Evolutionary conservation across 1,284 basidiomycete genomes (phyloP).

Genomic region (Naganishia sp.): DNA sequence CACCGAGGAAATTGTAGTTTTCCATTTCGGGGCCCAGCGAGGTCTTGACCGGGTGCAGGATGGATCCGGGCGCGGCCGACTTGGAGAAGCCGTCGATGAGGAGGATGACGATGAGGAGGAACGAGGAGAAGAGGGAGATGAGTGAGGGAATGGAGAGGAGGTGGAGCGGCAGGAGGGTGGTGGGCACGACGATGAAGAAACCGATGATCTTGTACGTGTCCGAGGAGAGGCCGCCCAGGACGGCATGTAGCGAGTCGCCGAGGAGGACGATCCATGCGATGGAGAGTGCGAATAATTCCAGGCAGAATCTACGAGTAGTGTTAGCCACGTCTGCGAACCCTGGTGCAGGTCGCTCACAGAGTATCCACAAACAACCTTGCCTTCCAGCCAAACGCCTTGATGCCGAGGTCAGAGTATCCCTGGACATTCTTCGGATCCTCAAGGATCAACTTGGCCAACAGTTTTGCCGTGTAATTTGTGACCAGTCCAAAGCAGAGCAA

Average conservation of each 20-base stretch:
- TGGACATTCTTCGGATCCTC: slow-evolving; percentile 65
- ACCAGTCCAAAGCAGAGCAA: slow-evolving; percentile 76
- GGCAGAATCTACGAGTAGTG: slow-evolving; percentile 61
- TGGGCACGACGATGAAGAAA: slow-evolving; percentile 72
- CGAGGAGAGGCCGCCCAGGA: slow-evolving; percentile 67
- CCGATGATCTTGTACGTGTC: slow-evolving; percentile 75
- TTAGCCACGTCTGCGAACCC: not conserved
- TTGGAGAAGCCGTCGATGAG: slow-evolving; percentile 83
- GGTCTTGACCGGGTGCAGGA: slow-evolving; percentile 74
- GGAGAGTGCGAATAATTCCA: slow-evolving; percentile 76
- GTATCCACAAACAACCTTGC: slow-evolving; percentile 57
- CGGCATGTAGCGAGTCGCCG: slow-evolving; percentile 75
- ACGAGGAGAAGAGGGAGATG: slow-evolving; percentile 75
- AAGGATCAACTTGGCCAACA: slow-evolving; percentile 73
- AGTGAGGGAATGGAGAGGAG: slow-evolving; percentile 82
- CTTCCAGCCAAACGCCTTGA: slow-evolving; percentile 76
- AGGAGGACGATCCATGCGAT: slow-evolving; percentile 82
- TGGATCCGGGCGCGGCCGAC: slow-evolving; percentile 73
- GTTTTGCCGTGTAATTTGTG: slow-evolving; percentile 88
- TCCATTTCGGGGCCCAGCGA: slow-evolving; percentile 62
- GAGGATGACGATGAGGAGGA: slow-evolving; percentile 76
- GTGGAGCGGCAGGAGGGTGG: slow-evolving; percentile 77
- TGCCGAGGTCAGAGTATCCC: slow-evolving; percentile 86
- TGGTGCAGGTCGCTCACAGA: slow-evolving; percentile 40
- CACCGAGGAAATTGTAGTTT: slow-evolving; percentile 55